A percentile compares a stretch with the other conserved stretches of the same genome.
Evolutionary conservation across 2,329 filamentous ascomycete species (phyloP).

Genomic region (Venturia carpophila): DNA sequence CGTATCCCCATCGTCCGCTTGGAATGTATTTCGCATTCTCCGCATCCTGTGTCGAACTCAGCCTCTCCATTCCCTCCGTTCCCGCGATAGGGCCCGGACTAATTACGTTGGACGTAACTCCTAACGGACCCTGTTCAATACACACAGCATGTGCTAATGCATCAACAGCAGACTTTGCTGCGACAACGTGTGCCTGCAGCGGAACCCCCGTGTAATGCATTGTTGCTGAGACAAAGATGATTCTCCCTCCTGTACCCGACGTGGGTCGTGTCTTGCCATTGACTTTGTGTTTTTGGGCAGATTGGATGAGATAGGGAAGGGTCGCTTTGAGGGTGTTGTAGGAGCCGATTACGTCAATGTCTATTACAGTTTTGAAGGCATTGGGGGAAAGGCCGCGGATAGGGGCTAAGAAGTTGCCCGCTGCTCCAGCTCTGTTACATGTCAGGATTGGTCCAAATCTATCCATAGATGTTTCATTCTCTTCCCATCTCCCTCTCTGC

Average conservation of each 20-base stretch:
- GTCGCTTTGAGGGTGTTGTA: conserved; percentile 95
- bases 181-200: conserved; percentile 80
- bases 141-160: conserved; percentile 70
- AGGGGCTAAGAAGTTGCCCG: conserved; percentile 89
- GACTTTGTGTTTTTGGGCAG: conserved; percentile 55
- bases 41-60: conserved; percentile 30
- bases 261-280: conserved; percentile 46
- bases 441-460: not conserved
- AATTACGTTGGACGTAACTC: conserved; percentile 81
- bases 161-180: conserved; percentile 87
- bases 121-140: conserved; percentile 82
- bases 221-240: conserved; percentile 83
- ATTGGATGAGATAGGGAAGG: conserved; percentile 69
- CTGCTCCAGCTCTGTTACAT: conserved; percentile 67
- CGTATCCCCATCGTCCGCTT: conserved; percentile 64
- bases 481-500: too few relatives aligned
- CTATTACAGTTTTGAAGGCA: conserved; percentile 90
- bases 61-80: conserved; percentile 57
- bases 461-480: too few relatives aligned
- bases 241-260: conserved; percentile 63
- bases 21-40: conserved; percentile 47
- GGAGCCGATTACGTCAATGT: conserved; percentile 89
- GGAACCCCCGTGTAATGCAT: conserved; percentile 85
- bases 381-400: conserved; percentile 76
- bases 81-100: conserved; percentile 77